Percentiles rank a stretch among this genome's conserved stretches.
Conservation (phyloP, 2,329 filamentous ascomycete genomes). For the Phyllosticta citribraziliensis region DNA sequence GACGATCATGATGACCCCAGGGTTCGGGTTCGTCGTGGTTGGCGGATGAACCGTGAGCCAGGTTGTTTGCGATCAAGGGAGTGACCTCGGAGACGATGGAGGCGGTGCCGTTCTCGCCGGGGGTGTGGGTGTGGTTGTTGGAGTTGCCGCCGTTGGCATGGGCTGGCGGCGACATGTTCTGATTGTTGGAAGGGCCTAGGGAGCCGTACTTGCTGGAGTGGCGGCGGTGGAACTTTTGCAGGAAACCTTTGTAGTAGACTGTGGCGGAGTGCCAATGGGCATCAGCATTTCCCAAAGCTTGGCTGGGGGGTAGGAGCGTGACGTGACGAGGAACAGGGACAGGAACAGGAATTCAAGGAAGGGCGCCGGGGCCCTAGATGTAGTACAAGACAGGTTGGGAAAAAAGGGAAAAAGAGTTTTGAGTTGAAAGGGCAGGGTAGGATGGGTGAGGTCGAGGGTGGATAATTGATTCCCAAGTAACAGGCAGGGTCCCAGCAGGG, state of each 20-base stretch:
- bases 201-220: not conserved
- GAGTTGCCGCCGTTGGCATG: not conserved
- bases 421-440: not conserved
- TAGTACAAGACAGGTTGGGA: not conserved
- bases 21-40: not conserved
- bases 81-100: not conserved
- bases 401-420: not conserved
- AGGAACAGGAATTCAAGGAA: not conserved
- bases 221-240: conserved; percentile 8
- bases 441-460: not conserved
- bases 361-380: not conserved
- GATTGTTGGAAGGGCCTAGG: not conserved
- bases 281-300: conserved; percentile 7
- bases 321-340: not conserved
- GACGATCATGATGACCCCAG: conserved; percentile 5
- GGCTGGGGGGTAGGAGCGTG: conserved; percentile 1
- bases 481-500: not conserved
- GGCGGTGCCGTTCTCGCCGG: not conserved
- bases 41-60: not conserved
- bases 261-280: not conserved
- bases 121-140: not conserved
- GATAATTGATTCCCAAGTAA: conserved; percentile 1
- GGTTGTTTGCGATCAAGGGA: not conserved
- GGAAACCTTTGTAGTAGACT: conserved; percentile 6
- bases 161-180: conserved; percentile 5